A percentile compares a stretch with the other conserved stretches of the same genome.
Conservation (phyloP, 2,329 filamentous ascomycete genomes). For the Neospermospora avenae region DNA sequence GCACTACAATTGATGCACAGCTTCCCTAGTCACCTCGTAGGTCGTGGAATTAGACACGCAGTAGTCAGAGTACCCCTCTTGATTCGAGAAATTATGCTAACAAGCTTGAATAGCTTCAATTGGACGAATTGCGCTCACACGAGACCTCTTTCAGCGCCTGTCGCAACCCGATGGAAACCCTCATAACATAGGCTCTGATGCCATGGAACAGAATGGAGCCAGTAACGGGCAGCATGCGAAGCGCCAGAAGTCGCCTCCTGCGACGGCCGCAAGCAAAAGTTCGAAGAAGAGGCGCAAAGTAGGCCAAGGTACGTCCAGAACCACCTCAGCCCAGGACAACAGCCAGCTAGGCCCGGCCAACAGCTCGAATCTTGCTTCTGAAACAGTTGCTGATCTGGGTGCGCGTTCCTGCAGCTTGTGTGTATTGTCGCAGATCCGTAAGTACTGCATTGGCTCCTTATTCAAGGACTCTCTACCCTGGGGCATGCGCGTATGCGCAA, state of each 20-base stretch:
- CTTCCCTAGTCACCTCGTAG: neutral
- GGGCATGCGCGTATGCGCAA: slow-evolving; percentile 33
- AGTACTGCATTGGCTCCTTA: slow-evolving; percentile 47
- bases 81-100: slow-evolving; percentile 12
- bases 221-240: slow-evolving; percentile 35
- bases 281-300: slow-evolving; percentile 86
- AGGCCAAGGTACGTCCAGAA: slow-evolving; percentile 68
- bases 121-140: slow-evolving; percentile 4
- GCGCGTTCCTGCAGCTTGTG: slow-evolving; percentile 65
- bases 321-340: too few relatives aligned
- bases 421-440: slow-evolving; percentile 88
- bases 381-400: slow-evolving; percentile 34
- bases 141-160: slow-evolving; percentile 20
- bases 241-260: slow-evolving; percentile 33
- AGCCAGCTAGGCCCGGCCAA: neutral
- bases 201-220: slow-evolving; percentile 36
- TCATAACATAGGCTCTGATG: slow-evolving; percentile 35
- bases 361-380: slow-evolving; percentile 26
- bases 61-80: slow-evolving; percentile 2
- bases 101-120: slow-evolving; percentile 16
- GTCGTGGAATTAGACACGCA: slow-evolving; percentile 10
- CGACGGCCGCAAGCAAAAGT: slow-evolving; percentile 45
- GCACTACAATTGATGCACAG: slow-evolving; percentile 16
- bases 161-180: slow-evolving; percentile 35
- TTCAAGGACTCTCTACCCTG: slow-evolving; percentile 28